Evolutionary conservation across 352 stramenopile species (phyloP).

Genomic region (Pythium utonaiense): DNA sequence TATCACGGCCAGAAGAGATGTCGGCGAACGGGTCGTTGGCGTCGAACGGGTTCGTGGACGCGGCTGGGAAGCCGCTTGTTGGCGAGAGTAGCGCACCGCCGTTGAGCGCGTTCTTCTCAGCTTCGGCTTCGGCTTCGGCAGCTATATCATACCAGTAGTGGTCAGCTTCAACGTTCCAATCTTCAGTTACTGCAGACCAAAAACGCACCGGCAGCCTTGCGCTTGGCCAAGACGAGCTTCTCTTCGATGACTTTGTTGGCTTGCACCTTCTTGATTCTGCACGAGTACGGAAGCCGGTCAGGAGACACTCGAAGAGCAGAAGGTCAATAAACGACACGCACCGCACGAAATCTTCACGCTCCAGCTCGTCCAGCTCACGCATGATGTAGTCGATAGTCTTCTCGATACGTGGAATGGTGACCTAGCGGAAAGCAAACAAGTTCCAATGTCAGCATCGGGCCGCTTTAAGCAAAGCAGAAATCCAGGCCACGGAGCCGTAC

Average conservation of each 20-base stretch:
- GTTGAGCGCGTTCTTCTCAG: not conserved
- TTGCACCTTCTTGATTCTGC: slow-evolving; percentile 97
- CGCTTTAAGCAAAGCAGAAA: not conserved
- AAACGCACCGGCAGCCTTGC: slow-evolving; percentile 43
- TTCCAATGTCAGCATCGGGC: not conserved
- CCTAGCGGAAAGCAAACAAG: slow-evolving; percentile 45
- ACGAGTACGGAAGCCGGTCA: too few species aligned
- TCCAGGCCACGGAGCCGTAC: slow-evolving; percentile 20
- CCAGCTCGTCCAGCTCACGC: slow-evolving; percentile 97
- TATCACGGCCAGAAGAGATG: slow-evolving; percentile 67
- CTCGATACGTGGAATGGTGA: slow-evolving; percentile 98
- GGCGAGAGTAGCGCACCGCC: not conserved
- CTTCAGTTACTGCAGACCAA: too few species aligned
- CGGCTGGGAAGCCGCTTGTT: slow-evolving; percentile 4
- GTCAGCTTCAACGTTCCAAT: too few species aligned
- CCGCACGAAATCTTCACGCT: slow-evolving; percentile 95
- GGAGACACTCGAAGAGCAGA: too few species aligned
- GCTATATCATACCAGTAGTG: too few species aligned
- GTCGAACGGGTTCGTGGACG: slow-evolving; percentile 21
- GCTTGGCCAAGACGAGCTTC: slow-evolving; percentile 59
- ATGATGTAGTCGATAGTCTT: slow-evolving; percentile 97
- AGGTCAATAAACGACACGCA: slow-evolving; percentile 31
- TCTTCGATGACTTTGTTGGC: slow-evolving; percentile 94
- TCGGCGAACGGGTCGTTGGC: slow-evolving; percentile 70
- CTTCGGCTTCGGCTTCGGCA: not conserved